phyloP scores from a whole-genome alignment of 2,329 filamentous ascomycete species.

The Metarhizium anisopliae region DNA sequence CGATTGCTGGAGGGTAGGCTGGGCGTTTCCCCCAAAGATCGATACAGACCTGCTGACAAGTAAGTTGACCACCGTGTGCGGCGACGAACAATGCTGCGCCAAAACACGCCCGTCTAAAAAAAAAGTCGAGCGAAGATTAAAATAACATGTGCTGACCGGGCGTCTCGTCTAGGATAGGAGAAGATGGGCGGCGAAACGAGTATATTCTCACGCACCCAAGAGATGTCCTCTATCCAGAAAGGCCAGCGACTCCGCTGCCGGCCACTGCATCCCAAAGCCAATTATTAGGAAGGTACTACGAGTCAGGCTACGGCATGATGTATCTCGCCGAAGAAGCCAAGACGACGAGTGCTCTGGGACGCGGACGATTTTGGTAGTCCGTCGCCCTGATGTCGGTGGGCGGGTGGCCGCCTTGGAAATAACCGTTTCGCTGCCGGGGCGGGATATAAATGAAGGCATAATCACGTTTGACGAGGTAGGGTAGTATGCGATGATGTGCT shows the following conservation, averaged over 20 bases:
- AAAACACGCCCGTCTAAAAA: neutral
- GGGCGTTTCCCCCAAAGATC: constrained; percentile 8
- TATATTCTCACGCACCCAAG: no score
- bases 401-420: neutral
- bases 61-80: neutral
- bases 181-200: no score
- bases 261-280: neutral
- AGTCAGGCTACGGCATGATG: neutral
- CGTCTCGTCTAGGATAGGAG: neutral
- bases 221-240: no score
- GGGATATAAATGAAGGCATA: neutral
- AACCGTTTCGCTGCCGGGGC: neutral
- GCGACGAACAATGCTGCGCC: neutral
- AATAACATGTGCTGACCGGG: neutral
- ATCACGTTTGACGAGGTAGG: neutral
- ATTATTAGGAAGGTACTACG: neutral
- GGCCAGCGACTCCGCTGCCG: neutral
- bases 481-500: no score
- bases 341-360: no score
- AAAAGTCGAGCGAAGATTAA: neutral
- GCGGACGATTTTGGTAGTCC: neutral
- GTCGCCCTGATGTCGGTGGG: neutral
- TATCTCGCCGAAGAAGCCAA: neutral
- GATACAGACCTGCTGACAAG: constrained; percentile 6
- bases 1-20: constrained; percentile 21